phyloP scores from a whole-genome alignment of 106 monocot species.

The Amphibolis antarctica region DNA sequence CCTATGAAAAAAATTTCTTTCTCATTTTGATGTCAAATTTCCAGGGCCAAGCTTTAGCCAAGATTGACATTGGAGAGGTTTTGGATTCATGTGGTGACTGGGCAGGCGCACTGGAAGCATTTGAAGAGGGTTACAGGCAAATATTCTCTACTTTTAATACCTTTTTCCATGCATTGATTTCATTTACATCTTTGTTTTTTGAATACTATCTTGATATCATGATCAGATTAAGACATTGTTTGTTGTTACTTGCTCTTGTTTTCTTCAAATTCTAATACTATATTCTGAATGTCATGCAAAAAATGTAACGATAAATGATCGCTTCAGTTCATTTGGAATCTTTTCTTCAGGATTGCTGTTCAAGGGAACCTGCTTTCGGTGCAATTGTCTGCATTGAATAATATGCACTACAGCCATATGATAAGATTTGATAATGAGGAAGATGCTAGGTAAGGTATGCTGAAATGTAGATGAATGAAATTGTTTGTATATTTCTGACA shows the following conservation, averaged over 20 bases:
- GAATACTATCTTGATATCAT: too few relatives aligned
- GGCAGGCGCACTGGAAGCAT: constrained; percentile 75
- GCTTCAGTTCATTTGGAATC: not conserved
- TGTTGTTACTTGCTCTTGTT: too few relatives aligned
- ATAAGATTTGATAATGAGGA: constrained; percentile 90
- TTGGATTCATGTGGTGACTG: constrained; percentile 88
- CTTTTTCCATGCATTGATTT: not conserved
- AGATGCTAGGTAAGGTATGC: constrained; percentile 58
- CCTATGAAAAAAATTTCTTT: not conserved
- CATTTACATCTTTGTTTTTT: too few relatives aligned
- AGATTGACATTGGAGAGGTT: constrained; percentile 88
- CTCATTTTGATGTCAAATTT: constrained; percentile 5
- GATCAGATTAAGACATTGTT: too few relatives aligned
- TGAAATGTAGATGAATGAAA: not conserved
- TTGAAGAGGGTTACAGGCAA: constrained; percentile 88
- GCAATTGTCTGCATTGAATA: constrained; percentile 72
- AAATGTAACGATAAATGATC: not conserved
- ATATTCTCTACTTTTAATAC: not conserved
- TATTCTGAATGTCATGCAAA: not conserved
- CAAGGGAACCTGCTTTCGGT: constrained; percentile 48
- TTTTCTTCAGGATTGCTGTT: constrained; percentile 51
- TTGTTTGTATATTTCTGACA: constrained; percentile 7
- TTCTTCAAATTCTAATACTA: not conserved
- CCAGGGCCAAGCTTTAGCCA: constrained; percentile 91
- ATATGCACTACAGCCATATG: constrained; percentile 99